Evolutionary conservation across 2,329 filamentous ascomycete species (phyloP), one percentile per base, ranked within the genome.

Genomic region (Talaromyces sp.): DNA sequence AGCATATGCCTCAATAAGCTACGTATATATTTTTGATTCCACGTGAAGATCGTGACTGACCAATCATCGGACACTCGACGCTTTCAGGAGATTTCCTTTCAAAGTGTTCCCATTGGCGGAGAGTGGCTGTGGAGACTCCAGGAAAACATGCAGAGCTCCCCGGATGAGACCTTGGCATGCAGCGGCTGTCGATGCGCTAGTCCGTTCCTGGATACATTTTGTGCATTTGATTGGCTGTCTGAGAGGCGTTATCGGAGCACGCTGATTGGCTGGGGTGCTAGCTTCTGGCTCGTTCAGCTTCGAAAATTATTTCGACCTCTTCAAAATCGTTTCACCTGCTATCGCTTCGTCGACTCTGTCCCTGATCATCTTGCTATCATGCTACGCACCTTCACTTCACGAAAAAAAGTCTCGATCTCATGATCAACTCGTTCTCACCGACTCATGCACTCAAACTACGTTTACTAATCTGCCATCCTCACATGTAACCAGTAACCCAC

Each of bases 231-330:
- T 66, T 66, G 64, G 64, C 56, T n/a, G 13, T 4, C 8, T 4
- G 1, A 24, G 3, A 37, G 11, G 39, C 14, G 47, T 63, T 66
- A 66, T 66, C 64, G 27, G 64, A 33, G 64, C 27, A 39, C 14
- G 31, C 24, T 66, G 64, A 66, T 66, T 66, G 64, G 64, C 31
- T 22, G 35, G 8, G 16, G 6, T 2, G 27, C 13, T n/a, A 50
- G 14, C 24, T 22, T 22, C 5, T 27, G 22, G 24, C 24, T 52
- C 3, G 27, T 31, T 19, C 49, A 11, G 24, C 27, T n/a, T 52
- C 16, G 24, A 52, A 31, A 50, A 50, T 49, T 27, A 50, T 27
- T 31, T 31, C n/a, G 24, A 50, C 24, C 13, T 50, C 24, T 50
- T 50, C 13, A 3, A 49, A 16, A 16, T 27, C 27, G 22, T 22